Conservation (phyloP, 192 early-diverging fungal species). For the Phlyctochytrium arcticum region DNA sequence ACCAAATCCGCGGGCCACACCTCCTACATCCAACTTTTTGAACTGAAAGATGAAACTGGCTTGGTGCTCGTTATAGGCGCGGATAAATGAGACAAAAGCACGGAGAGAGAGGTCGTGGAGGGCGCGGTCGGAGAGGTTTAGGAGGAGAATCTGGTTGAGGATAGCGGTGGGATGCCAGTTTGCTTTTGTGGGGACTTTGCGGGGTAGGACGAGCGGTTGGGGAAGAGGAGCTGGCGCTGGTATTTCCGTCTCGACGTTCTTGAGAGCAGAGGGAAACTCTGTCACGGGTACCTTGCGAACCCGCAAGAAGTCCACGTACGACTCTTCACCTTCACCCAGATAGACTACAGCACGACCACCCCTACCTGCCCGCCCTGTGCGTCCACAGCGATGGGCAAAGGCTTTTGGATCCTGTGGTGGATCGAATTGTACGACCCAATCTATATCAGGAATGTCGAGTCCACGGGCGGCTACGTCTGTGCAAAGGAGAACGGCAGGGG, state of each 20-base stretch:
- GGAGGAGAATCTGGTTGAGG: too few relatives aligned
- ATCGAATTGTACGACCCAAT: constrained; percentile 91
- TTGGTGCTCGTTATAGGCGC: constrained; percentile 92
- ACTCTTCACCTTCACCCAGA: constrained; percentile 74
- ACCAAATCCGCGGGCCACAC: constrained; percentile 75
- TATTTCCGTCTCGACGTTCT: neutral
- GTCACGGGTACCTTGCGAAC: constrained; percentile 86
- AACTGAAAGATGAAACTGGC: constrained; percentile 86
- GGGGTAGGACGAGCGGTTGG: neutral
- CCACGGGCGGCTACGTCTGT: constrained; percentile 96
- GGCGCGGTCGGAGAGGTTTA: constrained; percentile 69
- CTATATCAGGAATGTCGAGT: constrained; percentile 93
- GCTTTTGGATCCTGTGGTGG: constrained; percentile 94
- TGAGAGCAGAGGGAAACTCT: constrained; percentile 1
- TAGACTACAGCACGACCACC: constrained; percentile 84
- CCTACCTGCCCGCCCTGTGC: constrained; percentile 85
- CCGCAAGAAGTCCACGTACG: constrained; percentile 70
- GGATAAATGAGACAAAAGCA: constrained; percentile 81
- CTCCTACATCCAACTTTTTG: constrained; percentile 76
- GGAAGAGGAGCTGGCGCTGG: too few relatives aligned
- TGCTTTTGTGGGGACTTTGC: neutral
- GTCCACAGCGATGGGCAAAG: constrained; percentile 92
- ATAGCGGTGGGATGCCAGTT: constrained; percentile 51
- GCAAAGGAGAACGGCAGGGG: constrained; percentile 77
- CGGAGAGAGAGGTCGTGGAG: constrained; percentile 55